Evolutionary conservation across 208 protist species (phyloP).

Genomic region (Crithidia sp.): DNA sequence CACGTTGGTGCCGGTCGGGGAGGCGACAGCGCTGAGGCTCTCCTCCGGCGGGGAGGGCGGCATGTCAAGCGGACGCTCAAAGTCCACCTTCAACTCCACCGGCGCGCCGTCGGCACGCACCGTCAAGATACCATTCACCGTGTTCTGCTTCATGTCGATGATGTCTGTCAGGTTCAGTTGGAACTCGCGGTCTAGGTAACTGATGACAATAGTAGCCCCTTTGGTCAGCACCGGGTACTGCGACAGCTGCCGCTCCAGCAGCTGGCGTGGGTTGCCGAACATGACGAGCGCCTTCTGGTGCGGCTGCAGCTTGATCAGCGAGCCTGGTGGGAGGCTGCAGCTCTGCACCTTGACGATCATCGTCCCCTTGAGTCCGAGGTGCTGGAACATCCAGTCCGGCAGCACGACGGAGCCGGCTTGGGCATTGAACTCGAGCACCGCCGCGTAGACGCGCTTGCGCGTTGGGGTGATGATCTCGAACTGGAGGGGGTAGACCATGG

Average conservation of each 20-base stretch:
- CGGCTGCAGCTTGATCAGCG: constrained; percentile 92
- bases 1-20: constrained; percentile 49
- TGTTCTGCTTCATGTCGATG: constrained; percentile 45
- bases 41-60: constrained; percentile 62
- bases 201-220: constrained; percentile 90
- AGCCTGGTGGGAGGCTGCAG: constrained; percentile 78
- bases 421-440: constrained; percentile 94
- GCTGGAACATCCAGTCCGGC: constrained; percentile 94
- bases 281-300: constrained; percentile 92
- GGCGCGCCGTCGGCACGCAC: constrained; percentile 82
- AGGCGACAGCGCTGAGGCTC: constrained; percentile 2
- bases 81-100: constrained; percentile 95
- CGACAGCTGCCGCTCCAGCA: constrained; percentile 91
- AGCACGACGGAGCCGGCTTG: constrained; percentile 89
- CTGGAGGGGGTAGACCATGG: constrained; percentile 91
- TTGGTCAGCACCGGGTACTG: constrained; percentile 92
- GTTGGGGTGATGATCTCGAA: constrained; percentile 80
- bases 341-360: constrained; percentile 76
- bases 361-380: constrained; percentile 66
- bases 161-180: constrained; percentile 89
- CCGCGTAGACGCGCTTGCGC: constrained; percentile 64
- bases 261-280: constrained; percentile 91
- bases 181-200: constrained; percentile 90
- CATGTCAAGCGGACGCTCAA: constrained; percentile 93
- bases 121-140: constrained; percentile 87